These are phyloP conservation scores for Melampsora abietis-canadensis DNA, from an alignment of 1,284 basidiomycete species.

Conservation along the genomic window DNA sequence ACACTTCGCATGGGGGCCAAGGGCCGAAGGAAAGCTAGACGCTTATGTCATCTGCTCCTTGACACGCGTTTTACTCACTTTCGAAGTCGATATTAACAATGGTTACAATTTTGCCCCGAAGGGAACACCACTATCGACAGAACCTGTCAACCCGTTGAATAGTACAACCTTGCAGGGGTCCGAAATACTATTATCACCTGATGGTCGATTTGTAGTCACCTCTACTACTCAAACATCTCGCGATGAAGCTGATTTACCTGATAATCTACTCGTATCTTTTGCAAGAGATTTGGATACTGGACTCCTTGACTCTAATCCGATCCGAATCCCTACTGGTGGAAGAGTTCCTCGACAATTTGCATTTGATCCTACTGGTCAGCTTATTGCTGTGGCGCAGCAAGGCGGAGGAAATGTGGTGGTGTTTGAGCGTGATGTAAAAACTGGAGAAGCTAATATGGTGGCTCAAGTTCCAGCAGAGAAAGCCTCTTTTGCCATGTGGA, in stretches of 20 bases:
- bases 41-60: not conserved
- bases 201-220: not conserved
- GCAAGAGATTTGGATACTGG: not conserved
- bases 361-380: not conserved
- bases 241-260: not conserved
- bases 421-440: not conserved
- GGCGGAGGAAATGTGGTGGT: not conserved
- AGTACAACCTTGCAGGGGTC: not conserved
- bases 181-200: not conserved
- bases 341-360: not conserved
- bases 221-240: not conserved
- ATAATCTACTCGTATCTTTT: not conserved
- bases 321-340: not conserved
- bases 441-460: not conserved
- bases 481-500: no score
- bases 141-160: not conserved
- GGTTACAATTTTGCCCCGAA: not conserved
- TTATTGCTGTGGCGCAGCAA: not conserved
- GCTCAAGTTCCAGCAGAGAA: no score
- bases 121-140: not conserved
- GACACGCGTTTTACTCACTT: not conserved
- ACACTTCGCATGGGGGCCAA: not conserved
- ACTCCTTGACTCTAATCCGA: not conserved
- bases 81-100: not conserved
- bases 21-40: not conserved